Conservation (phyloP, 768 basidiomycete genomes). For the Leucocoprinus birnbaumii region DNA sequence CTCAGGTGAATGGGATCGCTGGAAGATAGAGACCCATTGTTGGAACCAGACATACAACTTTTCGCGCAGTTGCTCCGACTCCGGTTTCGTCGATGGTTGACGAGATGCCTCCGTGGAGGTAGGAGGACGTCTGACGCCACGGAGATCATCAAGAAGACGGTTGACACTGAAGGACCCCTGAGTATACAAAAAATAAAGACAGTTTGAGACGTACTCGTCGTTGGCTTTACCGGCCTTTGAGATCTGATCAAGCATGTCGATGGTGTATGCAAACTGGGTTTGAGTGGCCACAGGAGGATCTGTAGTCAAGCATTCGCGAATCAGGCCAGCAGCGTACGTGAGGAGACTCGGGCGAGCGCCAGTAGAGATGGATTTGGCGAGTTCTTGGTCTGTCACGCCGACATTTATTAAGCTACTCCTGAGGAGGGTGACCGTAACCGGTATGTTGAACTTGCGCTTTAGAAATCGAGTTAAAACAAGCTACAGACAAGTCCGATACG, state of each 20-base stretch:
- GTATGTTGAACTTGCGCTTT: slow-evolving; percentile 94
- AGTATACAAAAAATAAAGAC: slow-evolving; percentile 10
- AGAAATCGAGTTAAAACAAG: slow-evolving; percentile 5
- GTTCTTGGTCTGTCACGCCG: slow-evolving; percentile 80
- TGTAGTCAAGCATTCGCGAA: slow-evolving; percentile 81
- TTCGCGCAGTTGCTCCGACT: slow-evolving; percentile 72
- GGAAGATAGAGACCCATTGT: slow-evolving; percentile 96
- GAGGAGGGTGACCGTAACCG: slow-evolving; percentile 87
- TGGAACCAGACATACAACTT: slow-evolving; percentile 81
- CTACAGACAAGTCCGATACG: neutral
- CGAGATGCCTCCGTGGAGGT: slow-evolving; percentile 28
- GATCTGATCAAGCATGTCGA: slow-evolving; percentile 80
- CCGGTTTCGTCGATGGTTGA: slow-evolving; percentile 52
- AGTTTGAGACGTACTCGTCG: slow-evolving; percentile 66
- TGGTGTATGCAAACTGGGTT: slow-evolving; percentile 71
- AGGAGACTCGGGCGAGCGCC: slow-evolving; percentile 77
- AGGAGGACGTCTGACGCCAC: slow-evolving; percentile 56
- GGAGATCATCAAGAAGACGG: slow-evolving; percentile 79
- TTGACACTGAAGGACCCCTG: slow-evolving; percentile 47
- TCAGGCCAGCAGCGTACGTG: slow-evolving; percentile 78
- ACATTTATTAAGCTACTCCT: slow-evolving; percentile 79
- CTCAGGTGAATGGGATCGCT: slow-evolving; percentile 86
- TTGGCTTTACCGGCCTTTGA: slow-evolving; percentile 74
- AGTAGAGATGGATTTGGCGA: slow-evolving; percentile 80
- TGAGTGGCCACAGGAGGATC: slow-evolving; percentile 82